phyloP scores from a whole-genome alignment of 176 grass and related monocot genomes.

The Oryza punctata region DNA sequence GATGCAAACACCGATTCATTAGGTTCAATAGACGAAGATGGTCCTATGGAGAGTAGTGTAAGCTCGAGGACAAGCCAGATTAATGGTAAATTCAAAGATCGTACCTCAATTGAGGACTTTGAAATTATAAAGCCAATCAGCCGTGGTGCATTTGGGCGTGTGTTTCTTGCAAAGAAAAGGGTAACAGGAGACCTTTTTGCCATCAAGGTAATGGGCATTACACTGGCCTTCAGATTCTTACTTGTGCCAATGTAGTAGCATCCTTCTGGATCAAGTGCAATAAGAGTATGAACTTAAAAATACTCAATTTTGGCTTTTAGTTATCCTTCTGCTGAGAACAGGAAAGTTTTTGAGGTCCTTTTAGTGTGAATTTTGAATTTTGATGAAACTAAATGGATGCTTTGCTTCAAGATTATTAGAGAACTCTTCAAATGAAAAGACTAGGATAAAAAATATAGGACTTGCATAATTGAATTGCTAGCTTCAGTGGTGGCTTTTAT shows the following conservation, averaged over 20 bases:
- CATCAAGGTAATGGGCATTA: slow-evolving; percentile 67
- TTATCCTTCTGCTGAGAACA: background rate
- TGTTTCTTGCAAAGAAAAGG: slow-evolving; percentile 96
- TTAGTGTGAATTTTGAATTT: background rate
- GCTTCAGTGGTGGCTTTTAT: background rate
- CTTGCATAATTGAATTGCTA: background rate
- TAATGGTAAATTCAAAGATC: slow-evolving; percentile 69
- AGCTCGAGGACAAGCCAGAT: slow-evolving; percentile 63
- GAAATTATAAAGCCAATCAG: slow-evolving; percentile 99
- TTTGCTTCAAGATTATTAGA: background rate
- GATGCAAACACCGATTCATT: slow-evolving; percentile 56
- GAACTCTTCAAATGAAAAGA: background rate
- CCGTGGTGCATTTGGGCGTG: slow-evolving; percentile 82
- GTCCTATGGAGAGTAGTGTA: slow-evolving; percentile 46
- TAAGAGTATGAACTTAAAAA: background rate
- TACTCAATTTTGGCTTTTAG: background rate
- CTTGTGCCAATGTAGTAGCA: background rate
- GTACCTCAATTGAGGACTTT: slow-evolving; percentile 96
- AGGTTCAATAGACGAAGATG: slow-evolving; percentile 68
- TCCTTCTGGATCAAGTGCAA: background rate
- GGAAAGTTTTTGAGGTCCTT: background rate
- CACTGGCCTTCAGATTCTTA: background rate
- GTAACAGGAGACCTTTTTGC: slow-evolving; percentile 92
- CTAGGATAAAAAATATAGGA: background rate
- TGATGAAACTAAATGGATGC: background rate